Base-by-base conservation (phyloP, 148 eudicot genomes). In the Simmondsia chinensis region DNA sequence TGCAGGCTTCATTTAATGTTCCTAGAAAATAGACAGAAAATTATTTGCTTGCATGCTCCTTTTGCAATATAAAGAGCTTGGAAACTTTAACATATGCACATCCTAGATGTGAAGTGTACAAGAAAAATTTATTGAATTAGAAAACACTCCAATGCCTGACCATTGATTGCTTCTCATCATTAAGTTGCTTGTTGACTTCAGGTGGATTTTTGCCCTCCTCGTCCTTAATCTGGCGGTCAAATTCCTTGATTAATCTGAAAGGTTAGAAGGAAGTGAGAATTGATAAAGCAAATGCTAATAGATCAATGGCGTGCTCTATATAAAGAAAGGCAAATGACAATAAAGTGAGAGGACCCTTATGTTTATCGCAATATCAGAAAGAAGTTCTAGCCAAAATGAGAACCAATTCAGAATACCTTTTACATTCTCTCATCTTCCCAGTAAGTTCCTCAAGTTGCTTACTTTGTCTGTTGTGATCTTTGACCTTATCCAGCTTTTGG, bases 401-500 rank as follows among this genome's bases (percentile, higher is more conserved):
- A n/a, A n/a, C n/a, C n/a, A n/a, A n/a, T n/a, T n/a, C 6, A 19
- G 26, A 15, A n/a, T 65, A 82, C 99, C 99, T 72, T 72, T 91
- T 91, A 71, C 94, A 91, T 42, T 91, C 99, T 67, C 87, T 76
- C 99, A 91, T 91, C 79, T 71, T 91, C 60, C 77, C 94, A 13
- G 95, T 80, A 50, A 91, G 99, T 44, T 91, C 99, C 65, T 91
- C 99, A 62, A 91, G 68, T 70, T 91, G 99, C 59, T 91, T 91
- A 62, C 89, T 91, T 62, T 91, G 94, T 61, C 99, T 82, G 40
- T 37, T 82, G 22, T 88, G 56, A 51, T 91, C 95, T 66, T 91
- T 91, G 56, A 91, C 60, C 60, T 91, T 91, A 68, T 86, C 95
- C 80, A 91, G 65, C 69, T 86, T 91, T 56, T 91, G 99, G 55